Percentiles rank a stretch among this genome's conserved stretches.
These are phyloP conservation scores for Somion occarium DNA, from an alignment of 1,284 basidiomycete genomes.

Conservation along the genomic window DNA sequence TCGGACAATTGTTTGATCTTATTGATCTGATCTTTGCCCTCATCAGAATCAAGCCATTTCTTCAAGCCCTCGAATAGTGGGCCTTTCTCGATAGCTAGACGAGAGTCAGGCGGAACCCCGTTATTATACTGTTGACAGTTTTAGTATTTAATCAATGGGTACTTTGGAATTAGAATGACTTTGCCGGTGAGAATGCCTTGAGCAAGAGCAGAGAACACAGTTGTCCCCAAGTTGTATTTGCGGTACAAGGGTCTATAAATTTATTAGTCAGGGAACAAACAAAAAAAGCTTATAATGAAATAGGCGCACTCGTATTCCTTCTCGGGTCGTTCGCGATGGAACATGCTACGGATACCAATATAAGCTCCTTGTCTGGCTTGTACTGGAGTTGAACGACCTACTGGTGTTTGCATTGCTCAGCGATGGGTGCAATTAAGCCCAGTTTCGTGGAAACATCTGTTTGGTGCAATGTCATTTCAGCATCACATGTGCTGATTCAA, in stretches of 20 bases:
- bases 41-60: slow-evolving; percentile 28
- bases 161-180: slow-evolving; percentile 27
- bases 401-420: slow-evolving; percentile 77
- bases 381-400: too few species aligned
- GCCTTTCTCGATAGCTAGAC: slow-evolving; percentile 51
- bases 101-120: slow-evolving; percentile 52
- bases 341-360: slow-evolving; percentile 40
- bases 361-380: too few species aligned
- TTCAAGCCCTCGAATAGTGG: slow-evolving; percentile 30
- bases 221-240: slow-evolving; percentile 60
- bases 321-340: slow-evolving; percentile 74
- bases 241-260: slow-evolving; percentile 45
- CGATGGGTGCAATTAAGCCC: slow-evolving; percentile 67
- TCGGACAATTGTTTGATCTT: slow-evolving; percentile 66
- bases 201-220: slow-evolving; percentile 74
- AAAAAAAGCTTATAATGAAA: slow-evolving; percentile 2
- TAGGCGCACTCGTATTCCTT: slow-evolving; percentile 64
- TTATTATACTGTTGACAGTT: slow-evolving; percentile 36
- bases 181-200: slow-evolving; percentile 72
- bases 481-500: background rate
- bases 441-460: slow-evolving; percentile 65
- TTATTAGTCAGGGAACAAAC: background rate
- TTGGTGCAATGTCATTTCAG: background rate
- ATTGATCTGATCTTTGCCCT: slow-evolving; percentile 61
- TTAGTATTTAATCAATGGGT: background rate